Conservation (phyloP, 164 flowering plant species). For the Protea cynaroides region DNA sequence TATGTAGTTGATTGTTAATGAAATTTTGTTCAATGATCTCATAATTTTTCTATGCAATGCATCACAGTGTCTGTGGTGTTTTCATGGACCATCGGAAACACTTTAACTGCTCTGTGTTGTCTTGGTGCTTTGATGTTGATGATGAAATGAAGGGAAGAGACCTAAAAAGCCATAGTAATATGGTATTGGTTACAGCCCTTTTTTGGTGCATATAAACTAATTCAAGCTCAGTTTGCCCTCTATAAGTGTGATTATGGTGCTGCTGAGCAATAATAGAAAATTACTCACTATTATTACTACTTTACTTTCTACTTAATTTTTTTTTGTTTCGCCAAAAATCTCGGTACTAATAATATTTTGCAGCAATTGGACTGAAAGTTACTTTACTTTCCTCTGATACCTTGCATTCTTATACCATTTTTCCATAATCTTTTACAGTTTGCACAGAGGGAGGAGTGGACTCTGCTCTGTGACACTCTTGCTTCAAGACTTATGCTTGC, state of each 20-base stretch:
- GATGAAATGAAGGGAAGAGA: background rate
- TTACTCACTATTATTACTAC: background rate
- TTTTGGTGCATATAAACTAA: background rate
- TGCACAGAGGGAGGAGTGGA: constrained; percentile 85
- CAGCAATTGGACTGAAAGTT: constrained; percentile 3
- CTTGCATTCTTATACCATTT: constrained; percentile 6
- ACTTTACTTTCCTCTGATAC: background rate
- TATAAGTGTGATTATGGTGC: background rate
- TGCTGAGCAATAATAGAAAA: background rate
- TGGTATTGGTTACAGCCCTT: background rate
- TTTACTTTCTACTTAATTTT: too few relatives aligned
- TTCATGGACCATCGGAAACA: background rate
- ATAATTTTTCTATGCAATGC: background rate
- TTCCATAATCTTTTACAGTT: constrained; percentile 40
- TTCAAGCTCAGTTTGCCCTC: background rate
- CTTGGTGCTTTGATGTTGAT: too few relatives aligned
- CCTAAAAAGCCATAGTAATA: background rate
- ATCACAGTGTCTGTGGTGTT: background rate
- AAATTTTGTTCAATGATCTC: background rate
- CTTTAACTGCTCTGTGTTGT: too few relatives aligned
- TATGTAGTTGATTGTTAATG: background rate
- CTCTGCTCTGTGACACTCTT: constrained; percentile 67
- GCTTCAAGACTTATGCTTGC: constrained; percentile 74
- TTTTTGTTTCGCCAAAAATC: too few relatives aligned
- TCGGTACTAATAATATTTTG: background rate